These are phyloP conservation scores for Glycyrrhiza uralensis DNA, from an alignment of 306 rosid genomes.

Conservation along the genomic window DNA sequence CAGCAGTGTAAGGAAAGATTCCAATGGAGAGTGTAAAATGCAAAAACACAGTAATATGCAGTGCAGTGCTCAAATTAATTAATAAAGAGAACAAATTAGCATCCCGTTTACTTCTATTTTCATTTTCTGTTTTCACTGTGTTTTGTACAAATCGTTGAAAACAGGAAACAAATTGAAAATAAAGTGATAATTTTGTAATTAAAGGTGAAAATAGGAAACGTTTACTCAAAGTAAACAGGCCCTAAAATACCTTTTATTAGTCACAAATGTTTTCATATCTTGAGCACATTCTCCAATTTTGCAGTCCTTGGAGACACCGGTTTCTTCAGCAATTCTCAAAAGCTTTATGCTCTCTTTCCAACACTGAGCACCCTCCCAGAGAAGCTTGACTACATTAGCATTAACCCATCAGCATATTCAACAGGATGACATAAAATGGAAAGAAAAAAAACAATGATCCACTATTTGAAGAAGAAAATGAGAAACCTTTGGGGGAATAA, in stretches of 20 bases:
- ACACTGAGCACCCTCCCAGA: constrained; percentile 83
- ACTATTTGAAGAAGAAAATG: constrained; percentile 5
- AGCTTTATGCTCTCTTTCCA: constrained; percentile 82
- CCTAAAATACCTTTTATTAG: constrained; percentile 56
- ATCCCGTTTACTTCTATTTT: too few species aligned
- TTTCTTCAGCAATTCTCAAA: constrained; percentile 66
- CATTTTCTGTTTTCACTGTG: too few species aligned
- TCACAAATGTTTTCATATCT: constrained; percentile 28
- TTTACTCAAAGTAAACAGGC: too few species aligned
- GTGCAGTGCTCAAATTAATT: too few species aligned
- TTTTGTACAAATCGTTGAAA: too few species aligned
- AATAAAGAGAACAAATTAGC: too few species aligned
- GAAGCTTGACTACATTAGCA: constrained; percentile 53
- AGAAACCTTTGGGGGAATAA: constrained; percentile 84
- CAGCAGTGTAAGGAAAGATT: constrained; percentile 38
- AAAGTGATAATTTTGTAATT: too few species aligned
- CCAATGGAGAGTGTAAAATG: constrained; percentile 8
- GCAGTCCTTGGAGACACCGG: constrained; percentile 31
- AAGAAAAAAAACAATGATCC: constrained; percentile 7
- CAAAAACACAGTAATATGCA: neutral
- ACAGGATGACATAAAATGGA: neutral
- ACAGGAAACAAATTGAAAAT: too few species aligned
- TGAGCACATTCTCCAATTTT: constrained; percentile 30
- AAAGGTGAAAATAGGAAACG: too few species aligned
- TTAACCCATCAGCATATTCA: constrained; percentile 4